Evolutionary conservation across 116 monocot species (phyloP).

Genomic region (Papilionanthe hybrid): DNA sequence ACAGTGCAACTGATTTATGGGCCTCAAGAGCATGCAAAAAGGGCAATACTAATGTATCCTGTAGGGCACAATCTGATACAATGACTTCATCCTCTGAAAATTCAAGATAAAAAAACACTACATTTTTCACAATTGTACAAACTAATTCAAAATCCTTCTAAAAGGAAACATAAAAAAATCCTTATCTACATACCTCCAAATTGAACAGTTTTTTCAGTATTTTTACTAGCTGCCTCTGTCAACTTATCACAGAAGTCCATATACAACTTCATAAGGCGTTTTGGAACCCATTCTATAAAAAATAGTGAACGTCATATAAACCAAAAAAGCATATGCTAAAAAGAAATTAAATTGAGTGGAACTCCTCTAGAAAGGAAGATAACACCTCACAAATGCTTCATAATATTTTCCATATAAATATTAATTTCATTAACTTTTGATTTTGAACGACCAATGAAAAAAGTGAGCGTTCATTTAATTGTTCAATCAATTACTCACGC

Average conservation of each 20-base stretch:
- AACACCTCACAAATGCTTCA: not conserved
- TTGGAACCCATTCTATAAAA: conserved; percentile 78
- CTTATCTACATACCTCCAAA: conserved; percentile 47
- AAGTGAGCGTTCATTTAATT: too few relatives aligned
- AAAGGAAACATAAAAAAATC: not conserved
- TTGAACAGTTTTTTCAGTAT: conserved; percentile 70
- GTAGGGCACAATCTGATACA: conserved; percentile 75
- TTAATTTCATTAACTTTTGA: too few relatives aligned
- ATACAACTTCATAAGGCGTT: conserved; percentile 79
- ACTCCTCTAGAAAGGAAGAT: not conserved
- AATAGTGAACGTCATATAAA: not conserved
- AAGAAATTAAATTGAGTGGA: not conserved
- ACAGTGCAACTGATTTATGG: conserved; percentile 67
- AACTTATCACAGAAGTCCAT: conserved; percentile 57
- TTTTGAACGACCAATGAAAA: too few relatives aligned
- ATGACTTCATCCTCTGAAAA: conserved; percentile 89
- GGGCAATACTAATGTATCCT: conserved; percentile 72
- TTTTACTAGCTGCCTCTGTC: conserved; percentile 56
- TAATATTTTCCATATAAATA: too few relatives aligned
- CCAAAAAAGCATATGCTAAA: not conserved
- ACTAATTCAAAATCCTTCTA: not conserved
- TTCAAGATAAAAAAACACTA: not conserved
- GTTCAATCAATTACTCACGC: too few relatives aligned
- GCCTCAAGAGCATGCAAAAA: conserved; percentile 68
- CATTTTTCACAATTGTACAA: not conserved